Percentiles rank a stretch among this genome's conserved stretches.
These are phyloP conservation scores for Fusarium subglutinans DNA, from an alignment of 2,329 filamentous ascomycete species.

Conservation along the genomic window DNA sequence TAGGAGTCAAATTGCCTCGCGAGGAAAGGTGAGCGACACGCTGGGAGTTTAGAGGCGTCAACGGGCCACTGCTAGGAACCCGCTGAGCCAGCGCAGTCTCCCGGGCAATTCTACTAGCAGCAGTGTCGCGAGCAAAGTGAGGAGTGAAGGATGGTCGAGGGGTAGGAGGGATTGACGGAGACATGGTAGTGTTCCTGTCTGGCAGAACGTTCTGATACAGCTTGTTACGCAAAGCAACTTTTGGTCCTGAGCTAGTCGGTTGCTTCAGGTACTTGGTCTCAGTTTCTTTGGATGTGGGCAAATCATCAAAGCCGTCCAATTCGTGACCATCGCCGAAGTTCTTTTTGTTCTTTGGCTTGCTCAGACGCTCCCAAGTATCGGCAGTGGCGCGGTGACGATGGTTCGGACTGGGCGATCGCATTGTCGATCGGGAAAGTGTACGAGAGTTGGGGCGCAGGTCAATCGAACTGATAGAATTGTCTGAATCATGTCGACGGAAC, in stretches of 20 bases:
- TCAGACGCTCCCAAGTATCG: conserved; percentile 72
- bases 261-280: conserved; percentile 87
- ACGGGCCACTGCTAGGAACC: conserved; percentile 61
- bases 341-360: conserved; percentile 66
- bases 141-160: conserved; percentile 65
- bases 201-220: conserved; percentile 64
- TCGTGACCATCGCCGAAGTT: conserved; percentile 92
- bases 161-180: conserved; percentile 64
- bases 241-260: conserved; percentile 75
- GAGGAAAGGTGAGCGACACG: conserved; percentile 63
- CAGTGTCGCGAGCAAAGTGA: conserved; percentile 72
- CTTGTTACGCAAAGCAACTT: conserved; percentile 67
- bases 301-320: conserved; percentile 91
- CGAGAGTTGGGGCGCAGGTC: conserved; percentile 68
- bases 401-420: conserved; percentile 68
- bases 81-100: conserved; percentile 70
- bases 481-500: conserved; percentile 85
- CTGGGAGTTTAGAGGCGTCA: conserved; percentile 65
- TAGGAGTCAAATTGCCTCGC: conserved; percentile 56
- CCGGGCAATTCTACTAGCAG: conserved; percentile 71
- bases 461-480: conserved; percentile 68
- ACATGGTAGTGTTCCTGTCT: conserved; percentile 62
- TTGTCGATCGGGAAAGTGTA: conserved; percentile 64
- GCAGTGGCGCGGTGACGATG: conserved; percentile 58
- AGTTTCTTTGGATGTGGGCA: conserved; percentile 84